Percentiles rank a stretch among this genome's conserved stretches.
Evolutionary conservation across 2,329 filamentous ascomycete genomes (phyloP).

Genomic region (Periconia sp.): DNA sequence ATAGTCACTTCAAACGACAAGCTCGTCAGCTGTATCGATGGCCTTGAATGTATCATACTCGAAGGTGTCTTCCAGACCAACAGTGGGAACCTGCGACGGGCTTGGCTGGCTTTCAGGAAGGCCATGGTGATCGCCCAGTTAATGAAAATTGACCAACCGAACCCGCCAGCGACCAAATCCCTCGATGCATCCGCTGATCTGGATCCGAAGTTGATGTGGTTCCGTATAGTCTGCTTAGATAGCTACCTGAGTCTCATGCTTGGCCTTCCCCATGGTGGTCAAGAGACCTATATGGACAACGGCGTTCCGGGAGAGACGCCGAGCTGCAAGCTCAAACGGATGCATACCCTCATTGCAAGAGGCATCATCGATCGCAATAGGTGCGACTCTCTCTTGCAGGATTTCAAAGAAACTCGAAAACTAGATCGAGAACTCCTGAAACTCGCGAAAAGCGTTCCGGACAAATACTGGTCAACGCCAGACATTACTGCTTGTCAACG

Average conservation of each 20-base stretch:
- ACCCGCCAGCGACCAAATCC: slow-evolving; percentile 1
- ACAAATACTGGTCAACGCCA: slow-evolving; percentile 21
- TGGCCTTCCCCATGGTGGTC: slow-evolving; percentile 43
- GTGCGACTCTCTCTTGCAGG: slow-evolving; percentile 16
- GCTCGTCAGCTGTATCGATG: slow-evolving; percentile 45
- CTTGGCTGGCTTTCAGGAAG: slow-evolving; percentile 47
- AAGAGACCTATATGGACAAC: slow-evolving; percentile 23
- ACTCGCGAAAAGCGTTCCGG: slow-evolving; percentile 15
- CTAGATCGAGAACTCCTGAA: slow-evolving; percentile 20
- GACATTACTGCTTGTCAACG: slow-evolving; percentile 5
- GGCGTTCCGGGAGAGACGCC: slow-evolving; percentile 27
- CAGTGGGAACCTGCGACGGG: slow-evolving; percentile 48
- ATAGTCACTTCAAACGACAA: slow-evolving; percentile 45
- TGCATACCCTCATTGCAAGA: slow-evolving; percentile 39
- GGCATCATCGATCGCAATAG: slow-evolving; percentile 50
- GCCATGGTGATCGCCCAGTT: slow-evolving; percentile 51
- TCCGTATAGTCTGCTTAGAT: slow-evolving; percentile 45
- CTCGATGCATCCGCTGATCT: slow-evolving; percentile 7
- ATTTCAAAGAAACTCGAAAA: slow-evolving; percentile 30
- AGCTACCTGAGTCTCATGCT: slow-evolving; percentile 48
- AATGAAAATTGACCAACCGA: slow-evolving; percentile 46
- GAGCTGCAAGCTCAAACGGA: slow-evolving; percentile 35
- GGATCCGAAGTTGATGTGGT: slow-evolving; percentile 44
- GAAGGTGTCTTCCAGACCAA: slow-evolving; percentile 49
- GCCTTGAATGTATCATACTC: slow-evolving; percentile 50